Evolutionary conservation across 1,284 basidiomycete genomes (phyloP).

Genomic region (Wallemia ichthyophaga): DNA sequence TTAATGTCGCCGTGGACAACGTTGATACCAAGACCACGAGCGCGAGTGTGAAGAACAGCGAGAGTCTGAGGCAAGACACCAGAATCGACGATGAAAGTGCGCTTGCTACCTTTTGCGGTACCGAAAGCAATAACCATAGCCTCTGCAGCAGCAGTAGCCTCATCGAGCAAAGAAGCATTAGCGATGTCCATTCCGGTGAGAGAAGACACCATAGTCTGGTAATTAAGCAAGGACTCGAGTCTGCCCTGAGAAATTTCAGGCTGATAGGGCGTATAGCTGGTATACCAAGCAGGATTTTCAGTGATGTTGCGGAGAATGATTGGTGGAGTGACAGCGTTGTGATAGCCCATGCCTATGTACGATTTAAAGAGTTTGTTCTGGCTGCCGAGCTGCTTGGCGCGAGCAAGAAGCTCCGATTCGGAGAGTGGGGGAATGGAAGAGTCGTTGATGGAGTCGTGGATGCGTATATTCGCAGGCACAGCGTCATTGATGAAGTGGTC

Average conservation of each 20-base stretch:
- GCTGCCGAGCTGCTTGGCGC: slow-evolving; percentile 42
- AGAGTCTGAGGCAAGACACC: slow-evolving; percentile 62
- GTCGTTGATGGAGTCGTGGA: slow-evolving; percentile 31
- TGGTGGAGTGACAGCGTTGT: slow-evolving; percentile 61
- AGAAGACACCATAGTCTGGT: slow-evolving; percentile 84
- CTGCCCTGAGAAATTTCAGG: slow-evolving; percentile 83
- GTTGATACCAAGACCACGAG: slow-evolving; percentile 63
- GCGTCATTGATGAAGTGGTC: slow-evolving; percentile 54
- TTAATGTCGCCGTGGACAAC: slow-evolving; percentile 33
- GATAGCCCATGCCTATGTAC: slow-evolving; percentile 72
- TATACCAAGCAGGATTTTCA: slow-evolving; percentile 97
- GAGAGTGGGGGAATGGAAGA: slow-evolving; percentile 39
- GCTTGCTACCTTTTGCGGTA: slow-evolving; percentile 35
- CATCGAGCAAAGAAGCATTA: slow-evolving; percentile 71
- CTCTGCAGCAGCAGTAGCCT: slow-evolving; percentile 76
- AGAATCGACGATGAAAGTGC: slow-evolving; percentile 49
- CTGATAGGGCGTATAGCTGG: slow-evolving; percentile 74
- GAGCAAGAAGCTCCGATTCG: slow-evolving; percentile 51
- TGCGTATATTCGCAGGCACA: slow-evolving; percentile 46
- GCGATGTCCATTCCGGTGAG: slow-evolving; percentile 82
- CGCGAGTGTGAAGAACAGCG: slow-evolving; percentile 54
- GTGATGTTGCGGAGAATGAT: slow-evolving; percentile 76
- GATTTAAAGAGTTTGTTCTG: slow-evolving; percentile 61
- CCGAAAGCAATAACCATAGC: slow-evolving; percentile 59
- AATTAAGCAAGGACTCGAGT: slow-evolving; percentile 86